Conservation (phyloP, 495 filamentous ascomycete species). For the Penicillium egyptiacum region DNA sequence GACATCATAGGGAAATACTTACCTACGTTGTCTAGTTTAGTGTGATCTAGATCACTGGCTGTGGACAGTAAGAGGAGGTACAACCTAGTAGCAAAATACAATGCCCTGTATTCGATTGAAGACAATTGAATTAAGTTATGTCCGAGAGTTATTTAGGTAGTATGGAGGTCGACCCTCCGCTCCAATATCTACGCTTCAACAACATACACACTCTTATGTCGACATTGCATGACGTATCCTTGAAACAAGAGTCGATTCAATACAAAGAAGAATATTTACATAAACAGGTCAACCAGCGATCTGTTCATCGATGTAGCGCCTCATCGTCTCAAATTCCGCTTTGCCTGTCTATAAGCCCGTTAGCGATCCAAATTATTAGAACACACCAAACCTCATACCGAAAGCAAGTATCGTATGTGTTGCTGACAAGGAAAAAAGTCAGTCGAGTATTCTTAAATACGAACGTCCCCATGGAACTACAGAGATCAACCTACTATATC, state of each 20-base stretch:
- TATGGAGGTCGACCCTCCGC: too few relatives aligned
- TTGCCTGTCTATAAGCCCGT: conserved; percentile 48
- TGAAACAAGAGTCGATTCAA: background rate
- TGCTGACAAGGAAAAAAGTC: conserved; percentile 24
- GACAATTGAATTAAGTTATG: too few relatives aligned
- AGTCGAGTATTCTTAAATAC: conserved; percentile 9
- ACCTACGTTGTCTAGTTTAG: too few relatives aligned
- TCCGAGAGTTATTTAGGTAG: too few relatives aligned
- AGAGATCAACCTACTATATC: conserved; percentile 59
- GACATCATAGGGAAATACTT: too few relatives aligned
- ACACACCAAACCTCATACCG: conserved; percentile 30
- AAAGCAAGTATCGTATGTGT: conserved; percentile 63
- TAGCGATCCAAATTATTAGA: conserved; percentile 6
- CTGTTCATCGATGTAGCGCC: conserved; percentile 53
- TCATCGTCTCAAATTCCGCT: conserved; percentile 61
- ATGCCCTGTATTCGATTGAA: too few relatives aligned
- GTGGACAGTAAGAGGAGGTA: too few relatives aligned
- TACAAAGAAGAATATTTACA: background rate
- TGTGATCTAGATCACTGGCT: too few relatives aligned
- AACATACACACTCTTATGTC: too few relatives aligned
- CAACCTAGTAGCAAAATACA: too few relatives aligned
- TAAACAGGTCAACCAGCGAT: conserved; percentile 24
- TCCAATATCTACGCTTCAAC: too few relatives aligned
- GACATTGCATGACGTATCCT: too few relatives aligned
- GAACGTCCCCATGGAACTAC: background rate